Evolutionary conservation across 208 protist species (phyloP).

Genomic region (Porcisia deanei): DNA sequence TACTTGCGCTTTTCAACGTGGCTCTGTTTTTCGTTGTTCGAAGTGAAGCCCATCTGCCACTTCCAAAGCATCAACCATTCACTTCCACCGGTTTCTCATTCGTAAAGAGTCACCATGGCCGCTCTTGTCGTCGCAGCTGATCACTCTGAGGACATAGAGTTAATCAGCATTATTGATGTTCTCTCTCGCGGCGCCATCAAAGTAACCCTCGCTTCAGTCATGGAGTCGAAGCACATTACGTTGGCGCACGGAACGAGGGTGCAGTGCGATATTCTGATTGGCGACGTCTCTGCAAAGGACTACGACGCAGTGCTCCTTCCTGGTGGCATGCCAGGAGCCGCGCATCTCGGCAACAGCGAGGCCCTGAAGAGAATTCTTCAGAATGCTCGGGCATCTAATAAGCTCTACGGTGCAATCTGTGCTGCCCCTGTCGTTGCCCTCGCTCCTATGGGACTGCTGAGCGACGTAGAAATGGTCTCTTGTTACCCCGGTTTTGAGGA

Average conservation of each 20-base stretch:
- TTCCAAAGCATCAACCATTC: neutral
- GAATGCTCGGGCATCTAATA: constrained; percentile 49
- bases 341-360: constrained; percentile 61
- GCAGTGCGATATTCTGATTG: constrained; percentile 57
- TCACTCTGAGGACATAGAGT: constrained; percentile 89
- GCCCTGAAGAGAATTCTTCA: constrained; percentile 75
- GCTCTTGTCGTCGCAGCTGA: constrained; percentile 85
- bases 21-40: constrained; percentile 7
- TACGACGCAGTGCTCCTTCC: constrained; percentile 86
- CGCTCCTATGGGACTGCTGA: constrained; percentile 70
- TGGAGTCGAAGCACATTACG: constrained; percentile 53
- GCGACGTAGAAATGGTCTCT: constrained; percentile 70
- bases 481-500: constrained; percentile 80
- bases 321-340: constrained; percentile 75
- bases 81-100: neutral
- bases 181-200: constrained; percentile 68
- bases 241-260: constrained; percentile 74
- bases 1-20: constrained; percentile 10
- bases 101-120: constrained; percentile 32
- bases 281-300: constrained; percentile 48
- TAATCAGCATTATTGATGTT: constrained; percentile 84
- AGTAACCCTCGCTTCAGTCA: constrained; percentile 79
- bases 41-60: neutral
- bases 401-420: constrained; percentile 87
- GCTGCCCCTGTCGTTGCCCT: constrained; percentile 72